Base-by-base conservation (phyloP, 495 filamentous ascomycete genomes). In the Ascobolus immersus region DNA sequence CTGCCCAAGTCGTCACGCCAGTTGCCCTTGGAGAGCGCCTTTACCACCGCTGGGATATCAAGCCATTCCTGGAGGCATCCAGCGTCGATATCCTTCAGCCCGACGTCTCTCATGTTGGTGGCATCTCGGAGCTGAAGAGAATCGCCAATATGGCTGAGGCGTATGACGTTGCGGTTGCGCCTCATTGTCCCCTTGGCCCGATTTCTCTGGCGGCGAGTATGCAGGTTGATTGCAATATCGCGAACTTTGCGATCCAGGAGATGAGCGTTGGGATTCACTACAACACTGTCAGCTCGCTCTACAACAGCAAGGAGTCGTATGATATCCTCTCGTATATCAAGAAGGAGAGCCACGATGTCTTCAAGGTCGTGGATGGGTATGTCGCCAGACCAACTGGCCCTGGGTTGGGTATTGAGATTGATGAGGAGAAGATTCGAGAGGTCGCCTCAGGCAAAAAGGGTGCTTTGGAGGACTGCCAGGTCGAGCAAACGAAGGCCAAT, bases 201-300 rank as follows among this genome's bases (percentile, higher is more conserved):
- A 71, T 78, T 38, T 71, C 73, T 4, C 48, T 80, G 22, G 72
- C 73, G 0, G 74, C 74, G 11, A 67, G 62, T 44, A 53, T 77
- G 40, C 71, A 77, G 46, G 61, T 76, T 12, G 67, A 62, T 21
- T 53, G 68, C 12, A 50, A 52, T 10, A 66, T 59, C 21, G 52
- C 68, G 1, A 78, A 80, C 44, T 73, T 74, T 44, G 64, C 57
- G 15, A 77, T 80, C 32, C 73, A 76, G 50, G 73, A 78, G 56
- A 78, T 77, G 72, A 65, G 63, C 27, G 37, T 76, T 26, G 72
- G 71, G 0, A 77, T 80, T 23, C 73, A 80, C 50, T 77, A 78
- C 45, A 77, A 77, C 38, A 53, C 54, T 5, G n/a, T n/a, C n/a
- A n/a, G n/a, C n/a, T 54, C 55, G 12, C 62, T 64, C 41, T 10